Evolutionary conservation across 2,329 filamentous ascomycete species (phyloP).

Genomic region (Fusarium pseudograminearum): DNA sequence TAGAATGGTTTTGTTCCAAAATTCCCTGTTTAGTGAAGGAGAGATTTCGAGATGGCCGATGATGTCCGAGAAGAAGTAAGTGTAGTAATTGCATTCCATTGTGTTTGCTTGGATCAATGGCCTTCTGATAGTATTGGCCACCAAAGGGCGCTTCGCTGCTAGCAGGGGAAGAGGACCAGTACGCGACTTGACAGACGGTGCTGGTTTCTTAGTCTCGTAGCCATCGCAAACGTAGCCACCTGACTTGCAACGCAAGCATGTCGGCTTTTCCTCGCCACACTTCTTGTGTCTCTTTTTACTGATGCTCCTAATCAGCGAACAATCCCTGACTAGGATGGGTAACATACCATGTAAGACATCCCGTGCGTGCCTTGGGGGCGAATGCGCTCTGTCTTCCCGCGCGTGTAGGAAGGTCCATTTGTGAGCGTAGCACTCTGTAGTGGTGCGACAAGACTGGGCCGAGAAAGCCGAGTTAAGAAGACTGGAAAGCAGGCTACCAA

Average conservation of each 20-base stretch:
- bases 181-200: neutral
- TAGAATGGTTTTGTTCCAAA: constrained; percentile 7
- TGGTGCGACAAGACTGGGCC: neutral
- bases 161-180: neutral
- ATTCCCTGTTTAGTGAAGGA: neutral
- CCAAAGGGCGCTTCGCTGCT: neutral
- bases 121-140: neutral
- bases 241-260: constrained; percentile 12
- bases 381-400: constrained; percentile 5
- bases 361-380: constrained; percentile 11
- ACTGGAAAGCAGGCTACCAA: neutral
- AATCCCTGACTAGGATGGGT: neutral
- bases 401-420: constrained; percentile 6
- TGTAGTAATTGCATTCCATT: constrained; percentile 9
- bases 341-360: constrained; percentile 21
- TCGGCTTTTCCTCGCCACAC: constrained; percentile 14
- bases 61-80: constrained; percentile 15
- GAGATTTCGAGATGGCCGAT: constrained; percentile 2
- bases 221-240: constrained; percentile 26
- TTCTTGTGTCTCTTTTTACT: constrained; percentile 26
- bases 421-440: neutral
- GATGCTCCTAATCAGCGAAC: neutral
- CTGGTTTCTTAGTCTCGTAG: neutral
- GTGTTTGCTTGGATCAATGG: neutral
- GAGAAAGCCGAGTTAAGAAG: constrained; percentile 1